Evolutionary conservation across 2,329 filamentous ascomycete species (phyloP).

Genomic region (Claviceps sp.): DNA sequence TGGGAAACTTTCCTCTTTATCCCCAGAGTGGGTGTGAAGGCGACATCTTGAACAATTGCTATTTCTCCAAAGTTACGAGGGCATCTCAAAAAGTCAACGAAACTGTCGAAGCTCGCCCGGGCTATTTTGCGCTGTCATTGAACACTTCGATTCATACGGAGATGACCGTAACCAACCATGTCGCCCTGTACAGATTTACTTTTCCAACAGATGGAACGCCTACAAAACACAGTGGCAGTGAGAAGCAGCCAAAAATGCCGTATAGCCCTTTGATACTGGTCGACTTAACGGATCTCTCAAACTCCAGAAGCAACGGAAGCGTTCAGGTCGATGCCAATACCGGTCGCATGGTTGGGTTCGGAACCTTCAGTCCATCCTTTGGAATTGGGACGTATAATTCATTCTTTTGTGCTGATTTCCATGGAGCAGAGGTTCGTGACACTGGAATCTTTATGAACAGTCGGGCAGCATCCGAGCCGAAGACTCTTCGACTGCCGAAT

Average conservation of each 20-base stretch:
- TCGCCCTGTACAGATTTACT: conserved; percentile 47
- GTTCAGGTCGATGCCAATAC: conserved; percentile 24
- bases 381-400: conserved; percentile 42
- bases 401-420: conserved; percentile 49
- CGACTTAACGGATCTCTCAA: conserved; percentile 43
- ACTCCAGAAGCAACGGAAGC: conserved; percentile 12
- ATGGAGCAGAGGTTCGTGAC: conserved; percentile 35
- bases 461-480: conserved; percentile 30
- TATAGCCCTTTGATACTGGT: conserved; percentile 40
- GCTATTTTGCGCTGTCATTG: conserved; percentile 46
- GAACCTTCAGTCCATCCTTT: conserved; percentile 46
- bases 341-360: conserved; percentile 45
- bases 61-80: conserved; percentile 34
- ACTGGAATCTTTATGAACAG: conserved; percentile 46
- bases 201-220: conserved; percentile 27
- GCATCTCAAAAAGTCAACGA: conserved; percentile 34
- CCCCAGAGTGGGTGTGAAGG: conserved; percentile 31
- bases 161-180: conserved; percentile 47
- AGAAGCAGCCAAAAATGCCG: conserved; percentile 1
- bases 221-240: conserved; percentile 6
- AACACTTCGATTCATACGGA: conserved; percentile 44
- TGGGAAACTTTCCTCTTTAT: conserved; percentile 40
- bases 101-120: conserved; percentile 41
- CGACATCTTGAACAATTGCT: conserved; percentile 33
- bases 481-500: conserved; percentile 20